Conservation (phyloP, 2,329 filamentous ascomycete genomes). For the Dichotomopilus funicola region DNA sequence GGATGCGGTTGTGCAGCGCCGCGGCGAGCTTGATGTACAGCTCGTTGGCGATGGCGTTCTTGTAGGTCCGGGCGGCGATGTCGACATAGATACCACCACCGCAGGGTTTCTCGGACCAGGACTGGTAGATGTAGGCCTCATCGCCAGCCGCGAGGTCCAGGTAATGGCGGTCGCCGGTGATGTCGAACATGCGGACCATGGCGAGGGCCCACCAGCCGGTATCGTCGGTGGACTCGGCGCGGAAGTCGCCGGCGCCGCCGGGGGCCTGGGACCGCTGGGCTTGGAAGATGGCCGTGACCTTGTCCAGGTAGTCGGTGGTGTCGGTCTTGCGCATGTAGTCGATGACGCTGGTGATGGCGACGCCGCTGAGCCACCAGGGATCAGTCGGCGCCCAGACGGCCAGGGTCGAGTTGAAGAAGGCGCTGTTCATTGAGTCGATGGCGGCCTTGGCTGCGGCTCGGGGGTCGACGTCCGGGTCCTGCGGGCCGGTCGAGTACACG, state of each 20-base stretch:
- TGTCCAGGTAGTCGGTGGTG: slow-evolving; percentile 26
- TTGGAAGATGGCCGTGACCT: slow-evolving; percentile 29
- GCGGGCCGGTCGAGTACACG: no score
- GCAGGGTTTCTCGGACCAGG: slow-evolving; percentile 41
- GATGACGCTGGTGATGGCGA: slow-evolving; percentile 31
- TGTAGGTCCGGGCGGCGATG: slow-evolving; percentile 41
- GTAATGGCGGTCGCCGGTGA: slow-evolving; percentile 46
- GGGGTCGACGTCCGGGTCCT: slow-evolving; percentile 4
- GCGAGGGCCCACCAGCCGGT: slow-evolving; percentile 59
- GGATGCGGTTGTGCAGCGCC: slow-evolving; percentile 44
- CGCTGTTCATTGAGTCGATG: slow-evolving; percentile 31
- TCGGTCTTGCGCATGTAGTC: slow-evolving; percentile 33
- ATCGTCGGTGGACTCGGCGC: slow-evolving; percentile 44
- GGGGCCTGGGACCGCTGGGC: slow-evolving; percentile 33
- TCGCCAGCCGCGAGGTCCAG: slow-evolving; percentile 47
- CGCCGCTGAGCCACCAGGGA: slow-evolving; percentile 36
- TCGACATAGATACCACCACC: slow-evolving; percentile 52
- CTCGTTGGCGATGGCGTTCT: slow-evolving; percentile 53
- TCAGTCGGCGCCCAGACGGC: slow-evolving; percentile 31
- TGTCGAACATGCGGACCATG: slow-evolving; percentile 51
- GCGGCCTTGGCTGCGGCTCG: slow-evolving; percentile 19
- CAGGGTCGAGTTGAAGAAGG: slow-evolving; percentile 29
- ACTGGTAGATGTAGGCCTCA: slow-evolving; percentile 50
- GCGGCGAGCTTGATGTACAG: slow-evolving; percentile 49
- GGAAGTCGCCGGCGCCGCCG: slow-evolving; percentile 33